These are phyloP conservation scores for Stephania japonica DNA, from an alignment of 164 flowering plant species.

Conservation along the genomic window DNA sequence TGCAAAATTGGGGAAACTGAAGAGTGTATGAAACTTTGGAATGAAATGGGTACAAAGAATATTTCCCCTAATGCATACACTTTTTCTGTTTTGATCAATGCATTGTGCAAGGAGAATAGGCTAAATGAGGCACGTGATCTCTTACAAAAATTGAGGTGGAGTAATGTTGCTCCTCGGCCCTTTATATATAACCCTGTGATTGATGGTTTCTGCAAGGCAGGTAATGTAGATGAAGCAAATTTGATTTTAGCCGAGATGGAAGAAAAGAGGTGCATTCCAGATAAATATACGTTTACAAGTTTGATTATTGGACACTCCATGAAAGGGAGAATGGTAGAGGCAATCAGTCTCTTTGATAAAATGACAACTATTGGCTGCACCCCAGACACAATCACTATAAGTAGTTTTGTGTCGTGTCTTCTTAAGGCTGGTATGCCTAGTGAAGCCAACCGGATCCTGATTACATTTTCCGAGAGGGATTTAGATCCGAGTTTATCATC, in stretches of 20 bases:
- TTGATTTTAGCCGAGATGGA: conserved; percentile 65
- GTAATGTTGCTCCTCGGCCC: conserved; percentile 42
- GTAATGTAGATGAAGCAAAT: conserved; percentile 86
- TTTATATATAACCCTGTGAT: conserved; percentile 85
- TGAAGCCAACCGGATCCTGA: conserved; percentile 56
- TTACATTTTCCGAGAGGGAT: conserved; percentile 21
- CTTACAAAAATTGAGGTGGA: conserved; percentile 43
- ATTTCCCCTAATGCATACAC: conserved; percentile 64
- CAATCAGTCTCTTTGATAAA: conserved; percentile 55
- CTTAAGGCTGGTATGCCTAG: conserved; percentile 83
- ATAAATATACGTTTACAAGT: conserved; percentile 78
- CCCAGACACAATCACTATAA: conserved; percentile 62
- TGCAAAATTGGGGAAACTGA: conserved; percentile 58
- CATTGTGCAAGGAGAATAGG: conserved; percentile 70
- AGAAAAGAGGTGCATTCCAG: conserved; percentile 54
- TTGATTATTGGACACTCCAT: conserved; percentile 89
- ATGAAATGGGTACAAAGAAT: conserved; percentile 46
- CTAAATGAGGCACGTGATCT: conserved; percentile 60
- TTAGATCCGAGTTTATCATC: conserved; percentile 26
- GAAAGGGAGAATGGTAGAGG: conserved; percentile 86
- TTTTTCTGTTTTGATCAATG: conserved; percentile 54
- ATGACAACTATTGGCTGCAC: conserved; percentile 56
- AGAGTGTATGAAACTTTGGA: conserved; percentile 54
- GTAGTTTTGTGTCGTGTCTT: conserved; percentile 56
- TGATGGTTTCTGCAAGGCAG: conserved; percentile 86